Evolutionary conservation across 2,329 filamentous ascomycete species (phyloP).

Genomic region (Fusarium sp.): DNA sequence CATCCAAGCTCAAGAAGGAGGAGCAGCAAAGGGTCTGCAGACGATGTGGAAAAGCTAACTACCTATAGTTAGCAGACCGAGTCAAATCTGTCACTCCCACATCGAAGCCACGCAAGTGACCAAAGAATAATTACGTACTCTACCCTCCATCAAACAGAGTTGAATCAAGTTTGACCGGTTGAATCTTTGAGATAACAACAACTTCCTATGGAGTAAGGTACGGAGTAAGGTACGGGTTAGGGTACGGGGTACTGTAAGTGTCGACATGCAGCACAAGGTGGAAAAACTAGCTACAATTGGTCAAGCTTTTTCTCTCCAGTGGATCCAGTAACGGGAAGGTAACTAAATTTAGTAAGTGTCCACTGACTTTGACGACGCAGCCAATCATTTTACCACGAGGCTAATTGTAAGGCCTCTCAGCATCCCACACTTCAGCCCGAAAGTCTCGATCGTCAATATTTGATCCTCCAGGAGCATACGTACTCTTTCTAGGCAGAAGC

Average conservation of each 20-base stretch:
- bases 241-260: neutral
- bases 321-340: neutral
- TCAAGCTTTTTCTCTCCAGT: neutral
- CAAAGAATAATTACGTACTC: neutral
- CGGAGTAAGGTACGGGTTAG: neutral
- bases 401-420: neutral
- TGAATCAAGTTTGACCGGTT: neutral
- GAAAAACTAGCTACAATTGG: neutral
- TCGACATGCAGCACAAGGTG: neutral
- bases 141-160: neutral
- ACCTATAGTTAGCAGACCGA: neutral
- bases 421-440: neutral
- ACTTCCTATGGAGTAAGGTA: neutral
- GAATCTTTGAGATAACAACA: neutral
- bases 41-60: neutral
- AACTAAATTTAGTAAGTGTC: neutral
- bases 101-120: neutral
- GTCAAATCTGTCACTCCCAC: neutral
- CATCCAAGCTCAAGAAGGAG: neutral
- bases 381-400: neutral
- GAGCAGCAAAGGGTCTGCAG: neutral
- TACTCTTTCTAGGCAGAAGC: neutral
- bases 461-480: neutral
- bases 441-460: neutral
- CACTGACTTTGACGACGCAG: neutral